These are phyloP conservation scores for Zygosaccharomyces lentus DNA, from an alignment of 805 yeast genomes.

Conservation along the genomic window DNA sequence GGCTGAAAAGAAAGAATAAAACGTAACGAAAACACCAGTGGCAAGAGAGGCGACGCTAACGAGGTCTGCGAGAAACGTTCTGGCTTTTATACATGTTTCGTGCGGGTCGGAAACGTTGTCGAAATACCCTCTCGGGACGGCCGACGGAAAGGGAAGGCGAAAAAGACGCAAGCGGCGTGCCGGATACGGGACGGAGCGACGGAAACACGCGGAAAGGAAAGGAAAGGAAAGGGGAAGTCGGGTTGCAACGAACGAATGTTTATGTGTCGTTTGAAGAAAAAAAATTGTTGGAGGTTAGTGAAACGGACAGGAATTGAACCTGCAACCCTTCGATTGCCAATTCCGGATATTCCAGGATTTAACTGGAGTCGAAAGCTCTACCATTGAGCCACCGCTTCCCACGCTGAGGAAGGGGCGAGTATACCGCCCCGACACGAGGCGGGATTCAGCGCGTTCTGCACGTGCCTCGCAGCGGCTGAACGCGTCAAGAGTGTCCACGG, in stretches of 20 bases:
- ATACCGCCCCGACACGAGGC: no score
- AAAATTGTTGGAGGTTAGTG: conserved; percentile 36
- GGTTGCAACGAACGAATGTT: not conserved
- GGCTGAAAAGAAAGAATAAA: no score
- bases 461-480: no score
- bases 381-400: conserved; percentile 61
- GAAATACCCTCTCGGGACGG: not conserved
- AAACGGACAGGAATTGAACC: conserved; percentile 74
- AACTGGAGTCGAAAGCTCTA: conserved; percentile 60
- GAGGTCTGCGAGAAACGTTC: not conserved
- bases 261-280: not conserved
- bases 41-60: not conserved
- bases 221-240: not conserved
- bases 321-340: conserved; percentile 63
- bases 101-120: not conserved
- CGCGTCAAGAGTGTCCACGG: no score
- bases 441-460: no score
- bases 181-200: not conserved
- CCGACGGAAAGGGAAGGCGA: not conserved
- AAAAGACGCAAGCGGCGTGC: not conserved
- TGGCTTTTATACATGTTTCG: not conserved
- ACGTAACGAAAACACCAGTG: not conserved
- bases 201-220: not conserved
- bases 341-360: conserved; percentile 24
- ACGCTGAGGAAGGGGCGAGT: not conserved